Evolutionary conservation across 805 yeast species (phyloP), one percentile per base, ranked within the genome.

Genomic region (Lipomyces orientalis): DNA sequence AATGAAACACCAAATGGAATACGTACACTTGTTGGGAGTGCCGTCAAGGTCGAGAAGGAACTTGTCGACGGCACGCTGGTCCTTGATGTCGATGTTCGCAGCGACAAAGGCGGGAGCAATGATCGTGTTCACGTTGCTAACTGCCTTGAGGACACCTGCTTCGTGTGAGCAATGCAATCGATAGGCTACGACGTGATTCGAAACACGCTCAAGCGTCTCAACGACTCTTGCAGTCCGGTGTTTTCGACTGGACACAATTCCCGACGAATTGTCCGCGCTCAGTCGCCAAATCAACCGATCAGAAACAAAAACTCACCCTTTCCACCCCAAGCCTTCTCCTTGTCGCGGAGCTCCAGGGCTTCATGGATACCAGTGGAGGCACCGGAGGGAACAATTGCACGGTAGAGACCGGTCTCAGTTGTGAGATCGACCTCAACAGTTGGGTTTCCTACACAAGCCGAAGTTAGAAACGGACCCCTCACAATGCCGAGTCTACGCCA

Each of bases 311-410:
- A 39, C 70, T 60, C 57, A 90, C 98, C 99, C 89, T 94, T 95
- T 81, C 99, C 99, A 80, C 88, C 86, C 99, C 99, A 94, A 80
- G 95, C 84, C 85, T 92, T 91, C 88, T 95, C 99, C 78, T 91
- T 95, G 81, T 94, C 99, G 87, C 99, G 93, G 83, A 94, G 88
- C 87, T 94, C 99, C 76, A 93, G 85, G 77, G 99, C 99, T 87
- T 95, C 99, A 84, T 92, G 97, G 82, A 90, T 82, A 89, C 99
- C 99, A 73, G 99, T 95, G 79, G 98, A 94, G 75, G 99, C 99
- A 85, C 99, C 99, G 74, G 98, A 93, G 82, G 99, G 99, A 72
- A 95, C 99, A 80, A 94, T 93, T 75, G 98, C 88, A 84, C 98
- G 90, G 96, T 92, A 93, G 74, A 87, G 78, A 79, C 99, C 99